phyloP scores from a whole-genome alignment of 2,329 filamentous ascomycete species.

The Aspergillus sp. region DNA sequence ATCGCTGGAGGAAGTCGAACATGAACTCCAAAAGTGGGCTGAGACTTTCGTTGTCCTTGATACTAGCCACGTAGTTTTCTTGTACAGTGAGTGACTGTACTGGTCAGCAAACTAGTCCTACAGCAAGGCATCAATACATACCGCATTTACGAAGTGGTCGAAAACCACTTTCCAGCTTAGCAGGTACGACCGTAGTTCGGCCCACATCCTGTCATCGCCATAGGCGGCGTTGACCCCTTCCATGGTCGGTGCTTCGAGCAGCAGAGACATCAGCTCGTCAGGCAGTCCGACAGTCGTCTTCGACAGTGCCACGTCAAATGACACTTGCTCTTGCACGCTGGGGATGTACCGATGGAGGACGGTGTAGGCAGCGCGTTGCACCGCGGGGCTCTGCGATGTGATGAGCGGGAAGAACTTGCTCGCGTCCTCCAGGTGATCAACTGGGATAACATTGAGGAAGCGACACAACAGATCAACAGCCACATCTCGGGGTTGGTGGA shows the following conservation, averaged over 20 bases:
- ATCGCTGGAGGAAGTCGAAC: constrained; percentile 82
- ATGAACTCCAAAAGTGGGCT: constrained; percentile 72
- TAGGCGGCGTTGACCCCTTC: constrained; percentile 66
- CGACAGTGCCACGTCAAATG: constrained; percentile 67
- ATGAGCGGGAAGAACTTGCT: constrained; percentile 74
- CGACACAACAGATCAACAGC: constrained; percentile 74
- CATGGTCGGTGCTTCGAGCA: constrained; percentile 75
- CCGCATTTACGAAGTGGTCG: constrained; percentile 74
- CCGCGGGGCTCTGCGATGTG: constrained; percentile 70
- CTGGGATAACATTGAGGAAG: constrained; percentile 65
- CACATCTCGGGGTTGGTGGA: constrained; percentile 69
- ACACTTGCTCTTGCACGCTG: constrained; percentile 74
- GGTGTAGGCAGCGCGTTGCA: constrained; percentile 79
- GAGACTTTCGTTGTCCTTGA: constrained; percentile 74
- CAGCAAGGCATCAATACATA: constrained; percentile 30
- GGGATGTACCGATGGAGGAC: constrained; percentile 81
- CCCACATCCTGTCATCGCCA: constrained; percentile 67
- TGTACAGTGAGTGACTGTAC: constrained; percentile 73
- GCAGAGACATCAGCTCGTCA: constrained; percentile 78
- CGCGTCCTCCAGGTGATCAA: constrained; percentile 63
- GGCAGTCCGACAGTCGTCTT: constrained; percentile 67
- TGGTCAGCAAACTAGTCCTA: constrained; percentile 26
- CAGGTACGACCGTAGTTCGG: constrained; percentile 74
- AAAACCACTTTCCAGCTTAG: constrained; percentile 89
- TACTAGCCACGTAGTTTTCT: constrained; percentile 73